These are phyloP conservation scores for Voacanga thouarsii DNA, from an alignment of 257 asterid species.

Conservation along the genomic window DNA sequence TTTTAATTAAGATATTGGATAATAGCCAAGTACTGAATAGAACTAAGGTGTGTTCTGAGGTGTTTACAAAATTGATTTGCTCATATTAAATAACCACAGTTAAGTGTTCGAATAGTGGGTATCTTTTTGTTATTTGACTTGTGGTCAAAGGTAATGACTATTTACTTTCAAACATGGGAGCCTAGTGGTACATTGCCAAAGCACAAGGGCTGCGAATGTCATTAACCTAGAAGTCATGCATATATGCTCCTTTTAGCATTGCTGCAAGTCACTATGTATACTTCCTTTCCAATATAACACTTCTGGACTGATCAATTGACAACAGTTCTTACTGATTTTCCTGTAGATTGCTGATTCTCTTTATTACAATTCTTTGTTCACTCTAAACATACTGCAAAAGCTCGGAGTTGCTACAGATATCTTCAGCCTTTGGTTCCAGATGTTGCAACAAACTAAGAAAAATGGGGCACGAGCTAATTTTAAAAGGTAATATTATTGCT, in stretches of 20 bases:
- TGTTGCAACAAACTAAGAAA: conserved; percentile 85
- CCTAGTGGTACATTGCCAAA: not conserved
- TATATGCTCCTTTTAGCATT: not conserved
- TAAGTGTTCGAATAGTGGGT: not conserved
- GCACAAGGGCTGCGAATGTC: not conserved
- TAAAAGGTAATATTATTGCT: conserved; percentile 50
- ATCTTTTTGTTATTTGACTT: not conserved
- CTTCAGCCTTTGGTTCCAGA: conserved; percentile 93
- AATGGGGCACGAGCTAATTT: conserved; percentile 75
- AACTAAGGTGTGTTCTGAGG: not conserved
- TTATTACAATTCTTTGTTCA: conserved; percentile 71
- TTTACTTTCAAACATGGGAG: not conserved
- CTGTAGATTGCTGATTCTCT: conserved; percentile 93
- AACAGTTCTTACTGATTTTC: not conserved
- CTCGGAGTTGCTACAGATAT: conserved; percentile 85
- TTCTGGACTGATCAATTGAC: not conserved
- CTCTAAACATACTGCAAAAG: conserved; percentile 80
- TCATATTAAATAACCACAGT: not conserved
- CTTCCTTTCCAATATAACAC: not conserved
- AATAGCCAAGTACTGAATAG: too few relatives aligned
- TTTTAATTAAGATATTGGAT: too few relatives aligned
- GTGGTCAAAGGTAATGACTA: too few relatives aligned
- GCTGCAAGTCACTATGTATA: not conserved
- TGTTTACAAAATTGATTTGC: not conserved
- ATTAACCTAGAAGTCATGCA: not conserved